Evolutionary conservation across 169 alveolate genomes (phyloP), one percentile per base, ranked within the genome.

Genomic region (Amoebophrya sp.): DNA sequence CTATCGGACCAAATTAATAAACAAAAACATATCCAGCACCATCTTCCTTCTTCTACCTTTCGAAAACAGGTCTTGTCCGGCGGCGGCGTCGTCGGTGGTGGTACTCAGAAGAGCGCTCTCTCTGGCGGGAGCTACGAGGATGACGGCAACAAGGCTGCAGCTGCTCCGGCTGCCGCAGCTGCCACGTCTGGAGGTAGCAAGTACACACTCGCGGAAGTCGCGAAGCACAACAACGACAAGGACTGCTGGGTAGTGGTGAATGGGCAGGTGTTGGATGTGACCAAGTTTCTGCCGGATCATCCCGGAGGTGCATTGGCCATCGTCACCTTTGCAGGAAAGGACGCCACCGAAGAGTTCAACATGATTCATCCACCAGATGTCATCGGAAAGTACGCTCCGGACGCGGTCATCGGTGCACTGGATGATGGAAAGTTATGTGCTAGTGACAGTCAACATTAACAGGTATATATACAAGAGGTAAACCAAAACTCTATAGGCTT

Each of bases 311-410:
- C 18, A 36, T 36, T 65, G 89, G 89, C 89, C 33, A 65, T 65
- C 89, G 39, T 65, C 33, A 65, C 89, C 38, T 65, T 65, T 36
- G 89, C 89, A 10, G 89, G 89, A 0, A 65, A 65, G 89, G 89
- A 65, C 89, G 89, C 89, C 2, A 65, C 89, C 89, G 89, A 65
- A 36, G 89, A 65, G 89, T 65, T 65, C 26, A 65, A 65, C 89
- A 65, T 65, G 89, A 65, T 65, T 18, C 89, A 65, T 36, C 89
- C 89, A 1, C 89, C 89, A 18, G 89, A 65, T 26, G 89, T 65
- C 39, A 65, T 65, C 26, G 38, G 38, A 26, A 65, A 65, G 89
- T 65, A 65, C 89, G 89, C 89, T 36, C 89, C 89, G 18, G 89
- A 65, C 89, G 89, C 89, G 38, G 89, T 26, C 33, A 65, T 65